These are phyloP conservation scores for Yarrowia sp. DNA, from an alignment of 805 yeast genomes.

Conservation along the genomic window DNA sequence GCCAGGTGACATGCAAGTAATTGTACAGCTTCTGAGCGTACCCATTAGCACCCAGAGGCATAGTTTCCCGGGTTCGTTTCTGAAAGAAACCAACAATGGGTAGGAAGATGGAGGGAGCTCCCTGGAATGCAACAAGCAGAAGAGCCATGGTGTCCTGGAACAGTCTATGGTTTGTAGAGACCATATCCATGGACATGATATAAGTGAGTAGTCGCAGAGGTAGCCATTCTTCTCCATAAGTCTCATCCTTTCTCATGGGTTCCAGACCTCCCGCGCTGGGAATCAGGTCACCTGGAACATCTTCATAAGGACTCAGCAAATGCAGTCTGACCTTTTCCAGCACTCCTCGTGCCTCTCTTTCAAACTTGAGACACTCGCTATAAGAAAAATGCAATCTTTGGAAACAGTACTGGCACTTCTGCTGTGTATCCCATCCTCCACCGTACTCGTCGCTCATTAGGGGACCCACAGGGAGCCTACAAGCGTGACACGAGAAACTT, in stretches of 20 bases:
- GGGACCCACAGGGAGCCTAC: slow-evolving; percentile 25
- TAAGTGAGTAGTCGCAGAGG: slow-evolving; percentile 28
- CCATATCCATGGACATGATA: slow-evolving; percentile 31
- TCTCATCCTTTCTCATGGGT: slow-evolving; percentile 2
- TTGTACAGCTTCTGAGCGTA: slow-evolving; percentile 31
- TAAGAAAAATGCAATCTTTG: slow-evolving; percentile 28
- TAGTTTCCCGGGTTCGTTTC: slow-evolving; percentile 24
- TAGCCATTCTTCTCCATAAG: slow-evolving; percentile 29
- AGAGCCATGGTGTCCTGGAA: slow-evolving; percentile 35
- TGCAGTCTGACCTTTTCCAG: slow-evolving; percentile 18
- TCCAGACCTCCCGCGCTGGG: slow-evolving; percentile 17
- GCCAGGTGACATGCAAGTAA: slow-evolving; percentile 35
- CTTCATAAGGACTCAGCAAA: slow-evolving; percentile 22
- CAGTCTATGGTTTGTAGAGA: slow-evolving; percentile 23
- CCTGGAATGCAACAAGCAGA: slow-evolving; percentile 30
- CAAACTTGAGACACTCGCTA: slow-evolving; percentile 23
- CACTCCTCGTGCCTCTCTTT: slow-evolving; percentile 17
- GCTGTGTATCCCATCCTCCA: slow-evolving; percentile 36
- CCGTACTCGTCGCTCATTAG: slow-evolving; percentile 21
- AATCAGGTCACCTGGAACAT: slow-evolving; percentile 18
- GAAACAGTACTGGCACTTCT: slow-evolving; percentile 27
- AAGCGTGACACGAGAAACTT: slow-evolving; percentile 29
- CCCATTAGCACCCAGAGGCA: slow-evolving; percentile 28
- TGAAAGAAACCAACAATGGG: slow-evolving; percentile 31
- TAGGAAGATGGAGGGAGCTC: slow-evolving; percentile 18